Base-by-base conservation (phyloP, 2,329 filamentous ascomycete genomes). In the Trichophyton simii region DNA sequence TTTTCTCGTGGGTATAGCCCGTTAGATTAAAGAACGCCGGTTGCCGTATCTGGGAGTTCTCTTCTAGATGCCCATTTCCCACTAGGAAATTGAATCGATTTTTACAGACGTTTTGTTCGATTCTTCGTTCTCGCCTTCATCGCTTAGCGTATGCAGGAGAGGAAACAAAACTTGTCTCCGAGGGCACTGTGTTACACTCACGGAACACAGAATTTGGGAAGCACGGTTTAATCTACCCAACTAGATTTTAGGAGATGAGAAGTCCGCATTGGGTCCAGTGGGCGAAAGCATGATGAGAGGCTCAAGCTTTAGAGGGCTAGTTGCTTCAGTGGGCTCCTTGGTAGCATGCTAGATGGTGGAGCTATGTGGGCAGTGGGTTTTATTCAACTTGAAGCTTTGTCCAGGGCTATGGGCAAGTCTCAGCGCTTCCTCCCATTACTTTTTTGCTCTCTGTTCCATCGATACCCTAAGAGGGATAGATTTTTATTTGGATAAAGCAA, bases 61-160 rank as follows among this genome's bases (percentile, higher is more conserved):
- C 63, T 59, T 61, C 63, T 61, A 66, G 66, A 66, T 68, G 58
- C 67, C 67, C 65, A 68, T 71, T 71, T 72, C 71, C 69, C 64
- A 46, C 67, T 66, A 44, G 69, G 67, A 75, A 77, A 77, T 70
- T 73, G 75, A 80, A 83, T 83, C 89, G 89, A 84, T 84, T 95
- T 96, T 96, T 95, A 81, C 80, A 82, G 89, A 95, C 86, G 89
- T 76, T 96, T 96, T 95, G 89, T 87, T 82, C 89, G 89, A 82
- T 85, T 80, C 71, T 80, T 86, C 83, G 83, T 75, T 72, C 28
- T 31, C 71, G 69, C 65, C 70, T 57, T 34, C 50, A 31, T n/a
- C 50, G 13, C 22, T 11, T 36, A 6, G 8, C 8, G 31, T 15
- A 63, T 63, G 57, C 63, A 63, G 84, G 84, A 85, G 87, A 86